Evolutionary conservation across 2,329 filamentous ascomycete genomes (phyloP), one percentile per base, ranked within the genome.

Genomic region (Colletotrichum orbiculare): DNA sequence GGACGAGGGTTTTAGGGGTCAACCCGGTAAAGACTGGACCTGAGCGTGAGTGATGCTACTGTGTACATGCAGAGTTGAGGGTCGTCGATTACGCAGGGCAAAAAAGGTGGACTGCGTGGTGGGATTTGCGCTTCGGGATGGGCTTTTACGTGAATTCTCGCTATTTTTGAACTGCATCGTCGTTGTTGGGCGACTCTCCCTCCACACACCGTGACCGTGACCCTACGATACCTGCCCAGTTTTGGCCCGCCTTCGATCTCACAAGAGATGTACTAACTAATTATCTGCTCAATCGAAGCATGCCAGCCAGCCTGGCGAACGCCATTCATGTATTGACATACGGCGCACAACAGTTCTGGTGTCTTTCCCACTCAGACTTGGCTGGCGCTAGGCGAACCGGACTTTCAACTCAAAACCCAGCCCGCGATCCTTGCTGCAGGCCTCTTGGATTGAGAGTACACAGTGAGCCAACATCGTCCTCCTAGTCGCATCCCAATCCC

Each of bases 321-420:
- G 25, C 25, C 25, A 25, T 25, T 4, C 25, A 5, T 25, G 25
- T 25, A 25, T 25, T 25, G 25, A 25, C 25, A 25, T 25, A 5
- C 25, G 25, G 25, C 25, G 25, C 25, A 25, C 25, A 5, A 25
- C 3, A 25, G 25, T 25, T 25, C 25, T 25, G 25, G 3, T 49
- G 33, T 35, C n/a, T 39, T 33, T 41, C 25, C 43, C 42, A 15
- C 46, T 46, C 34, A 9, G 39, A 38, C 43, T 46, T 54, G 56
- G 57, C 49, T 54, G 35, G 56, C 39, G 55, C 48, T 43, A 60
- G 55, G 56, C 49, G 49, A 49, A 60, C 56, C 49, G 49, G 56
- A 33, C 49, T 49, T 55, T 54, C 56, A 61, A 39, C n/a, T 50
- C 43, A 55, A 53, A 61, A 39, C n/a, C 57, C 43, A 55, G 59